Evolutionary conservation across 2,329 filamentous ascomycete genomes (phyloP).

Genomic region (Aurifilum marmelostoma): DNA sequence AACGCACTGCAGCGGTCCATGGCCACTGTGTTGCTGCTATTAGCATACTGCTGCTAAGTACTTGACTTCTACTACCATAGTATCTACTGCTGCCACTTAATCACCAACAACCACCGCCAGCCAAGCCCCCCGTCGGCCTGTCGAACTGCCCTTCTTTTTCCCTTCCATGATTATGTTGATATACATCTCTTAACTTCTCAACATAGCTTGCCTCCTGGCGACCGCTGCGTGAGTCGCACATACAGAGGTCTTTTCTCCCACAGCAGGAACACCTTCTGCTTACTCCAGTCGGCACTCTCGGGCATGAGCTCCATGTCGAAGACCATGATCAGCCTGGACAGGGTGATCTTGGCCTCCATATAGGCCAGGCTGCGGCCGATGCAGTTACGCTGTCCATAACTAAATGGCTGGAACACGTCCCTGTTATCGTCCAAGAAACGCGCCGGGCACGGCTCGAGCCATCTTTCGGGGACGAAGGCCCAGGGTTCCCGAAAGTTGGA

Average conservation of each 20-base stretch:
- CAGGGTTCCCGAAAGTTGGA: conserved; percentile 36
- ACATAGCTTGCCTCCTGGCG: background rate
- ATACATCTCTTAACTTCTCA: background rate
- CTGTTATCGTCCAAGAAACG: conserved; percentile 24
- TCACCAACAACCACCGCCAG: background rate
- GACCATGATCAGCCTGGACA: conserved; percentile 32
- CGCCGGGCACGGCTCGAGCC: conserved; percentile 32
- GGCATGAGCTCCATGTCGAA: conserved; percentile 35
- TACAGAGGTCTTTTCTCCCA: conserved; percentile 32
- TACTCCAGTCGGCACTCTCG: conserved; percentile 28
- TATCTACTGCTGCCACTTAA: background rate
- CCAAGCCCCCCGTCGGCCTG: no score
- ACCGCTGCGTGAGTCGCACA: conserved; percentile 26
- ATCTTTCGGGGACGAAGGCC: conserved; percentile 39
- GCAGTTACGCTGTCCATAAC: conserved; percentile 24
- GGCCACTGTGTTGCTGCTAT: background rate
- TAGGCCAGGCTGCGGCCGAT: conserved; percentile 32
- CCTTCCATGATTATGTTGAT: background rate
- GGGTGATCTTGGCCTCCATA: conserved; percentile 33
- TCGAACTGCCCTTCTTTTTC: background rate
- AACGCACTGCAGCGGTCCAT: background rate
- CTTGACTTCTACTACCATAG: background rate
- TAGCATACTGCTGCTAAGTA: background rate
- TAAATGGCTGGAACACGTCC: conserved; percentile 30
- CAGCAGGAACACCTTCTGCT: conserved; percentile 30